phyloP scores from a whole-genome alignment of 2,329 filamentous ascomycete genomes.

The Phyllosticta citrichinensis region DNA sequence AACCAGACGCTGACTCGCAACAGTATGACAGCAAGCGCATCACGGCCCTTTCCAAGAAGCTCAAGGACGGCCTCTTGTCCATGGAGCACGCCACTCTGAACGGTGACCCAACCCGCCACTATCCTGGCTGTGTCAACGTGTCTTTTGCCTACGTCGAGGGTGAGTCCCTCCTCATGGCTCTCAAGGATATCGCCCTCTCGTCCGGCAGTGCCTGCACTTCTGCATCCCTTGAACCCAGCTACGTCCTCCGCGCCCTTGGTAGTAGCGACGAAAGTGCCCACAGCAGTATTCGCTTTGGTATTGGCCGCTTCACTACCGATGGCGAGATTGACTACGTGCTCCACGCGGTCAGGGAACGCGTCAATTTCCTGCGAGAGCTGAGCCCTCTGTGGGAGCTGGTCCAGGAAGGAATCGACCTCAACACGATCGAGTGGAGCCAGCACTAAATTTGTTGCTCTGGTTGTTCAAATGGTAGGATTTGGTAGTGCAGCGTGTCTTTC shows the following conservation, averaged over 20 bases:
- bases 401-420: constrained; percentile 89
- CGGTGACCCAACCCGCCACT: constrained; percentile 72
- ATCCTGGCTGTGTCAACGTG: constrained; percentile 95
- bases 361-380: constrained; percentile 85
- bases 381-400: constrained; percentile 97
- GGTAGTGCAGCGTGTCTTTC: constrained; percentile 3
- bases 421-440: constrained; percentile 97
- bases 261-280: constrained; percentile 97
- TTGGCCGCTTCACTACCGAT: constrained; percentile 93
- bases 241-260: constrained; percentile 85
- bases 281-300: constrained; percentile 95
- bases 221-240: constrained; percentile 90
- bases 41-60: constrained; percentile 68
- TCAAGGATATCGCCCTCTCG: constrained; percentile 95
- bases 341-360: constrained; percentile 82
- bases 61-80: constrained; percentile 70
- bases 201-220: constrained; percentile 97
- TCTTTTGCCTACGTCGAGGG: constrained; percentile 98
- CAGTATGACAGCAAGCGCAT: constrained; percentile 91
- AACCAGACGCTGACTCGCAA: constrained; percentile 11
- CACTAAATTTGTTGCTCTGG: constrained; percentile 48
- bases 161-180: constrained; percentile 92
- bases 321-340: constrained; percentile 94
- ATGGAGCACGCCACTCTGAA: constrained; percentile 92
- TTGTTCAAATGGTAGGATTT: constrained; percentile 1